Evolutionary conservation across 305 asterid species (phyloP).

Genomic region (Striga hermonthica): DNA sequence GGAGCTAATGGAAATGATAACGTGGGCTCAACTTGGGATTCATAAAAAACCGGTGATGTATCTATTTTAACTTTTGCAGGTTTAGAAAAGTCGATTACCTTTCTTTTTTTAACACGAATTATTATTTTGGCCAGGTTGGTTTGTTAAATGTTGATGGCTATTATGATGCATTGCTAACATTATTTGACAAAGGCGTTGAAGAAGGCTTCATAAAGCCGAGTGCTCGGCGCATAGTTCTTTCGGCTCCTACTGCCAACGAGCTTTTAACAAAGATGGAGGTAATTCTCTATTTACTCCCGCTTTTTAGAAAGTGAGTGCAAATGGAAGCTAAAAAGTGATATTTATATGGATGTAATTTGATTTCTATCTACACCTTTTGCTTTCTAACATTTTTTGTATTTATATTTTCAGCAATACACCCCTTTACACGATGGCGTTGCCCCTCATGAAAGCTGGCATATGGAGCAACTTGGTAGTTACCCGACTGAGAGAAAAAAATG

Average conservation of each 20-base stretch:
- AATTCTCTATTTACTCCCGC: neutral
- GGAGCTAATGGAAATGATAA: conserved; percentile 91
- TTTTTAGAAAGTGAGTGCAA: neutral
- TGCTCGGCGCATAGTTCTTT: conserved; percentile 83
- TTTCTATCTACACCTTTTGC: neutral
- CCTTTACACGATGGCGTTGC: conserved; percentile 65
- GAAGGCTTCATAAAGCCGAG: conserved; percentile 93
- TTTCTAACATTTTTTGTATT: conserved; percentile 4
- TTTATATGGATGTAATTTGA: neutral
- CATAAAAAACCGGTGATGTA: conserved; percentile 80
- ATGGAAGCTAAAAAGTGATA: neutral
- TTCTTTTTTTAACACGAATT: conserved; percentile 6
- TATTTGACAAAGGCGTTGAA: conserved; percentile 92
- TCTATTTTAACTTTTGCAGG: no score
- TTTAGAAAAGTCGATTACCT: conserved; percentile 9
- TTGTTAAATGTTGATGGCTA: conserved; percentile 94
- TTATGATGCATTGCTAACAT: conserved; percentile 67
- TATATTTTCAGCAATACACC: conserved; percentile 51
- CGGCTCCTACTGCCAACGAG: conserved; percentile 82
- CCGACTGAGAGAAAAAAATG: conserved; percentile 41
- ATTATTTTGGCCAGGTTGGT: conserved; percentile 63
- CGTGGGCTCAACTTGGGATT: conserved; percentile 98
- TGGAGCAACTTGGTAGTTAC: conserved; percentile 53
- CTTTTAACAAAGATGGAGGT: conserved; percentile 90
- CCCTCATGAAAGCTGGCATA: conserved; percentile 88